Evolutionary conservation across 352 stramenopile species (phyloP), one percentile per base, ranked within the genome.

Genomic region (Pythium brachiatum): DNA sequence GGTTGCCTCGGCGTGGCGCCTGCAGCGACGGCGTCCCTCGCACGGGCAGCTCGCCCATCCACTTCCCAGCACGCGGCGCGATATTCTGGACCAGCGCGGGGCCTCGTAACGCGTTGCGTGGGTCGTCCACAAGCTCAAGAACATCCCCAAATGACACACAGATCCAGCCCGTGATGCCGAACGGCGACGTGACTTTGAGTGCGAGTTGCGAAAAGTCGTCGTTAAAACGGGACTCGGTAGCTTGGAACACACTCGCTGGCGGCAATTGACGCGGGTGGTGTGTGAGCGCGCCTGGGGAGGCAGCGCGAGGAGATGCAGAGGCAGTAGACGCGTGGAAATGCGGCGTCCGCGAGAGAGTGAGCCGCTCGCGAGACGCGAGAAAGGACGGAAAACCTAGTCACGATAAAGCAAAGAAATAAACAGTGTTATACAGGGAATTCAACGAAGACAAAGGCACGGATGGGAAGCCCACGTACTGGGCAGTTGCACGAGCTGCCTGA

Each of bases 51-150:
- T 87, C 78, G 0, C 83, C 83, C 23, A 71, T 73, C 72, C 70
- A 83, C 46, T 90, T 92, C 0, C 81, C 79, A 20, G 62, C 57
- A 27, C 71, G 70, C 11, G 69, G 60, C 4, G 83, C 81, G 20
- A 92, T 78, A 57, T 92, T 92, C 53, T 92, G 83, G 51, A 90
- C 55, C 38, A 87, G 84, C 18, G 84, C 52, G 0, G 70, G 76
- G 53, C 74, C 61, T 0, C 79, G 20, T 43, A 75, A 4, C 41
- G 63, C 18, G 20, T 52, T 54, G 2, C 59, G 70, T 32, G 80
- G 80, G 32, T 89, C 76, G 50, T 92, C 80, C 3, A 92, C 83
- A 18, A 78, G 64, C 23, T 77, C 57, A 7, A 89, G 61, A 25
- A 62, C 68, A 32, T 86, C 78, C 34, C 70, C 39, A 36, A 83